phyloP scores from a whole-genome alignment of 2,329 filamentous ascomycete species.

The Ophiognomonia clavigignenti-juglandacearum region DNA sequence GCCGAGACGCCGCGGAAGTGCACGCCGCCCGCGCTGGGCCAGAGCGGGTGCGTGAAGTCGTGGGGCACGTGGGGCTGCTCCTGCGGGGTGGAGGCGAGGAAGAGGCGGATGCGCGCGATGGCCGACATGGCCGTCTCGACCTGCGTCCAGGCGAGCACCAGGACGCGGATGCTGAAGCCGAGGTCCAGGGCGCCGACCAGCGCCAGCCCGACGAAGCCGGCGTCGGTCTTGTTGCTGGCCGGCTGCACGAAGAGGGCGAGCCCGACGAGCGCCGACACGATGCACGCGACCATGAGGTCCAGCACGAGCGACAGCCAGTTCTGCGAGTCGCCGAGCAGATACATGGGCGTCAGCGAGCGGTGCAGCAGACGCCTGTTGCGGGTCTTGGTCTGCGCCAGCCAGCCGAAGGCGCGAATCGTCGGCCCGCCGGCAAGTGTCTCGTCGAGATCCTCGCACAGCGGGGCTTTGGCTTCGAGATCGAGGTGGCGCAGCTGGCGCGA shows the following conservation, averaged over 20 bases:
- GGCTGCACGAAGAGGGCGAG: not conserved
- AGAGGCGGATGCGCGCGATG: not conserved
- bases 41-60: constrained; percentile 17
- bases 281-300: not conserved
- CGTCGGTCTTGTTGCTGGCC: not conserved
- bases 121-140: not conserved
- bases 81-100: not conserved
- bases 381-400: constrained; percentile 22
- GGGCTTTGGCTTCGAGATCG: constrained; percentile 36
- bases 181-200: not conserved
- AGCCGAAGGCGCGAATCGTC: constrained; percentile 44
- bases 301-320: not conserved
- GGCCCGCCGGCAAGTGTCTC: constrained; percentile 43
- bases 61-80: not conserved
- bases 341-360: not conserved
- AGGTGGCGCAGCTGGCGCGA: constrained; percentile 37
- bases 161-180: constrained; percentile 19
- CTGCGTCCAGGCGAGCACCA: not conserved
- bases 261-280: not conserved
- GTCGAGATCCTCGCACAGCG: constrained; percentile 34
- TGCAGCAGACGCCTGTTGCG: not conserved
- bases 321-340: not conserved
- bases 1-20: constrained; percentile 48
- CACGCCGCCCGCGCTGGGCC: constrained; percentile 42
- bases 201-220: not conserved